phyloP scores from a whole-genome alignment of 495 filamentous ascomycete species.

The Delitschia confertaspora region DNA sequence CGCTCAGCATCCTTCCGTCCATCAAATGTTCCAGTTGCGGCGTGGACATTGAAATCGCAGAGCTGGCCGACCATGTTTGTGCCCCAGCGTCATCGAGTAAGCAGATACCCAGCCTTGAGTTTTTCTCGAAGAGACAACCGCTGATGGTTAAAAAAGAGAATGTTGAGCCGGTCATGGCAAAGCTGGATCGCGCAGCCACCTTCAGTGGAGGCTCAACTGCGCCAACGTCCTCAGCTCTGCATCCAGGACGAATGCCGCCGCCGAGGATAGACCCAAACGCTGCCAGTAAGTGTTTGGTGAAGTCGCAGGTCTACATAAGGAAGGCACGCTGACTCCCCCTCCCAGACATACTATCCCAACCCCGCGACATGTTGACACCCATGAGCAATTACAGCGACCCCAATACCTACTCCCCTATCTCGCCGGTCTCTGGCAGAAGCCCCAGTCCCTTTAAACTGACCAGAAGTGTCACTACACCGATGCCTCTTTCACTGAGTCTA shows the following conservation, averaged over 20 bases:
- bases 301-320: no score
- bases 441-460: constrained; percentile 38
- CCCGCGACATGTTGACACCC: constrained; percentile 50
- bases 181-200: constrained; percentile 21
- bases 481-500: constrained; percentile 34
- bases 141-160: constrained; percentile 6
- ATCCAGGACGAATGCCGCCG: constrained; percentile 31
- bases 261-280: constrained; percentile 47
- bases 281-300: constrained; percentile 48
- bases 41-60: constrained; percentile 73
- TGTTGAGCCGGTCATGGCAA: constrained; percentile 7
- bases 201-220: constrained; percentile 13
- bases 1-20: constrained; percentile 69
- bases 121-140: no score
- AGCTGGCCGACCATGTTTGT: constrained; percentile 89
- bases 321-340: no score
- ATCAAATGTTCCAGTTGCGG: constrained; percentile 95
- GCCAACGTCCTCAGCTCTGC: constrained; percentile 10
- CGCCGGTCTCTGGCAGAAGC: constrained; percentile 36
- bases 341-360: constrained; percentile 28
- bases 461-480: constrained; percentile 42
- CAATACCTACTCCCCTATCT: constrained; percentile 49
- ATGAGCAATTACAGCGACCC: constrained; percentile 51
- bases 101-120: no score
- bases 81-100: constrained; percentile 26